Evolutionary conservation across 31 red algal species (phyloP).

Genomic region (Asparagopsis taxiformis): DNA sequence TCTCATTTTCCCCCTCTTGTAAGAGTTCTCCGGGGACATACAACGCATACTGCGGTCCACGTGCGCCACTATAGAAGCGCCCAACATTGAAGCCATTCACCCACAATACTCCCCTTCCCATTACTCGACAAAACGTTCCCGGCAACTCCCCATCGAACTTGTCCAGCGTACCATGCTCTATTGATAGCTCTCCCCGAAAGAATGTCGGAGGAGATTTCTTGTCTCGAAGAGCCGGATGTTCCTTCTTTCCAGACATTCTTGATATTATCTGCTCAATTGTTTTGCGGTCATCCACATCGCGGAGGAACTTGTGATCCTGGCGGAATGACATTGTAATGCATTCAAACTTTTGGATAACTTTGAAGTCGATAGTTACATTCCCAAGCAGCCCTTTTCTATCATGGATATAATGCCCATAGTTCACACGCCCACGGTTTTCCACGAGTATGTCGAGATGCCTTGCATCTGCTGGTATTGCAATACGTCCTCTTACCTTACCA

Average conservation of each 20-base stretch:
- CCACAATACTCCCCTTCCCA: slow-evolving; percentile 40
- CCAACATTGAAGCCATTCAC: slow-evolving; percentile 58
- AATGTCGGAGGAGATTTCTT: slow-evolving; percentile 25
- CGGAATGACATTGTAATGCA: slow-evolving; percentile 49
- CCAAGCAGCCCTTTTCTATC: slow-evolving; percentile 43
- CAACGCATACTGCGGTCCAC: slow-evolving; percentile 23
- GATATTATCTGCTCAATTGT: slow-evolving; percentile 22
- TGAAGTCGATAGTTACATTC: slow-evolving; percentile 35
- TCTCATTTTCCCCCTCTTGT: slow-evolving; percentile 34
- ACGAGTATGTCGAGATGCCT: slow-evolving; percentile 36
- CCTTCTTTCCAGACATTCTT: slow-evolving; percentile 11
- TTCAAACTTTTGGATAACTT: slow-evolving; percentile 17
- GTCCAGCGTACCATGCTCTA: slow-evolving; percentile 22
- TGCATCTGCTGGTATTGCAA: slow-evolving; percentile 14
- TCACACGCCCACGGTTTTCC: slow-evolving; percentile 56
- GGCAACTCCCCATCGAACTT: slow-evolving; percentile 32
- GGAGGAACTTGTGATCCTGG: slow-evolving; percentile 48
- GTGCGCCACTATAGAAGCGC: slow-evolving; percentile 28
- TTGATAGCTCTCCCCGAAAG: slow-evolving; percentile 43
- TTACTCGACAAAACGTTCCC: slow-evolving; percentile 41
- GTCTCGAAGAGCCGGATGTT: slow-evolving; percentile 9
- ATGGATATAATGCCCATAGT: slow-evolving; percentile 52
- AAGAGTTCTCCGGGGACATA: slow-evolving; percentile 35
- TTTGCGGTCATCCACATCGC: slow-evolving; percentile 10
- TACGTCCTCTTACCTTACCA: slow-evolving; percentile 12